phyloP scores from a whole-genome alignment of 331 rosid species.

The Cydonia oblonga region DNA sequence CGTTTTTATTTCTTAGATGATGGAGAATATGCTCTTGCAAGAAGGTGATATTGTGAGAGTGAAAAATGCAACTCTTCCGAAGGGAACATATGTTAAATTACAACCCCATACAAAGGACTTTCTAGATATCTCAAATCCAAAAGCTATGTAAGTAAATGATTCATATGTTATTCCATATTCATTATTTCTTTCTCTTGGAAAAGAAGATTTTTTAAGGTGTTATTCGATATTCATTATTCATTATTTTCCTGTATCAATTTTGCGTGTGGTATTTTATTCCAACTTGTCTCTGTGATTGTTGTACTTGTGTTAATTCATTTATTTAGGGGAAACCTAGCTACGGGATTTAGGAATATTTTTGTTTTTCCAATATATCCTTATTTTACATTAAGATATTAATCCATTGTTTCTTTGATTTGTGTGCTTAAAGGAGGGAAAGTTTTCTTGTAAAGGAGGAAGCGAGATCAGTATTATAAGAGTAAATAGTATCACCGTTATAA shows the following conservation, averaged over 20 bases:
- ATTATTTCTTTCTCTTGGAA: neutral
- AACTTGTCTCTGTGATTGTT: neutral
- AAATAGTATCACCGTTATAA: neutral
- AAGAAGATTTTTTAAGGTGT: conserved; percentile 6
- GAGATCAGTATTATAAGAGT: neutral
- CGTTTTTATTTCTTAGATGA: conserved; percentile 45
- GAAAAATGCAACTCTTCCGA: conserved; percentile 88
- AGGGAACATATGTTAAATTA: conserved; percentile 90
- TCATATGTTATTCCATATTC: conserved; percentile 10
- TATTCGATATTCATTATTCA: neutral
- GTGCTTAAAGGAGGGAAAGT: neutral
- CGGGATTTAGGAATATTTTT: neutral
- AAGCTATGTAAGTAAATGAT: conserved; percentile 79
- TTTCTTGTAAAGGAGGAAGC: neutral
- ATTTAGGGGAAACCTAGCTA: neutral
- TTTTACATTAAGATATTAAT: neutral
- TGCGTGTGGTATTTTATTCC: neutral
- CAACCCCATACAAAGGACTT: conserved; percentile 97
- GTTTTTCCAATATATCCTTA: neutral
- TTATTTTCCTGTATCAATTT: neutral
- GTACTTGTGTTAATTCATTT: neutral
- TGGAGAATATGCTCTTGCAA: conserved; percentile 95
- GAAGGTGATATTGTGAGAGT: conserved; percentile 74
- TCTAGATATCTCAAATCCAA: conserved; percentile 92
- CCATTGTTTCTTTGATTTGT: neutral